Percentiles rank a stretch among this genome's conserved stretches.
These are phyloP conservation scores for Cyclostephanos invisitatus DNA, from an alignment of 108 stramenopile genomes.

Conservation along the genomic window DNA sequence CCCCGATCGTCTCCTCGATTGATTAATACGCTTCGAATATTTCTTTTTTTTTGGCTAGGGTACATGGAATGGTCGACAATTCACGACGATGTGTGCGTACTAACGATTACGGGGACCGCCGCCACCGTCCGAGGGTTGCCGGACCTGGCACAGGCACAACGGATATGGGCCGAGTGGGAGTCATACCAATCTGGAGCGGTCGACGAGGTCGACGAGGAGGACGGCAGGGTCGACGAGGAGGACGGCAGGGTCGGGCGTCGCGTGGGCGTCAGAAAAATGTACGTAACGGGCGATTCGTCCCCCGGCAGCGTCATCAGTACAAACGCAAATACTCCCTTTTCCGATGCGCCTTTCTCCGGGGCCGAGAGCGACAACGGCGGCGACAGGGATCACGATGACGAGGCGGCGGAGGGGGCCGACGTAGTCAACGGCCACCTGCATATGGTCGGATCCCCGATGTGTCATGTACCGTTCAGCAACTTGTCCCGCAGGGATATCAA, in stretches of 20 bases:
- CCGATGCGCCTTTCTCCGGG: constrained; percentile 37
- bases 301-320: constrained; percentile 47
- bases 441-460: constrained; percentile 20
- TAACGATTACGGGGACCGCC: constrained; percentile 95
- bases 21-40: not conserved
- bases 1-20: not conserved
- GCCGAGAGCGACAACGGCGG: constrained; percentile 47
- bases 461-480: constrained; percentile 29
- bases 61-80: constrained; percentile 93
- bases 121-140: constrained; percentile 84
- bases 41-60: constrained; percentile 17
- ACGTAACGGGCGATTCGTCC: constrained; percentile 35
- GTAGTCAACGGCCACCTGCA: constrained; percentile 15
- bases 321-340: constrained; percentile 19
- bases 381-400: constrained; percentile 16
- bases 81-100: constrained; percentile 94
- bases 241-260: not conserved
- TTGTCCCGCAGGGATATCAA: constrained; percentile 40
- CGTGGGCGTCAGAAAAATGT: not conserved
- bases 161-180: constrained; percentile 65
- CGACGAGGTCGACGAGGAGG: constrained; percentile 20
- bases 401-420: constrained; percentile 8
- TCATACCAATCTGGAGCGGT: constrained; percentile 20
- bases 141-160: constrained; percentile 58
- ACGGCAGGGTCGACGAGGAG: constrained; percentile 15